phyloP scores from a whole-genome alignment of 768 basidiomycete genomes.

The Trametes gibbosa region DNA sequence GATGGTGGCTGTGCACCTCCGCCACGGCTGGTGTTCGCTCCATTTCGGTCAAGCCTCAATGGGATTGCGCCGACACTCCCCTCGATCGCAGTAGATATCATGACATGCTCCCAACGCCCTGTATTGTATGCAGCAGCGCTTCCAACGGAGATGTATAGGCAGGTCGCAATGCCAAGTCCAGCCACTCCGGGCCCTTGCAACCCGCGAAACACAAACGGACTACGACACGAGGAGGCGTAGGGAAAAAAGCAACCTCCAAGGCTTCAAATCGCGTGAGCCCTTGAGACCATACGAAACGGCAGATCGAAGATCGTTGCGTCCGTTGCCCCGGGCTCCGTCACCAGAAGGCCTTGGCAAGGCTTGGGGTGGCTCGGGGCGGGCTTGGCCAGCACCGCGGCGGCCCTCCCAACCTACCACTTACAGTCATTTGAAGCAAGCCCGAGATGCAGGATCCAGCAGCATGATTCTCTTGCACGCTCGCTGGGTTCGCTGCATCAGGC shows the following conservation, averaged over 20 bases:
- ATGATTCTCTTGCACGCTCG: not conserved
- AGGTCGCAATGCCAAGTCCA: not conserved
- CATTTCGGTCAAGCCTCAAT: not conserved
- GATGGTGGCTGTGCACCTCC: slow-evolving; percentile 1
- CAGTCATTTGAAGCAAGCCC: not conserved
- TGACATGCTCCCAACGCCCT: no score
- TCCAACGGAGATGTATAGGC: no score
- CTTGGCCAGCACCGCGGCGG: not conserved
- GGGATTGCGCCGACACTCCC: not conserved
- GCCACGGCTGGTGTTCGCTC: not conserved
- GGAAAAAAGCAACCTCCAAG: no score
- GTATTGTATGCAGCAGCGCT: no score
- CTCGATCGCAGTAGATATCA: not conserved
- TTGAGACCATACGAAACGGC: not conserved
- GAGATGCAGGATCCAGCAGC: not conserved
- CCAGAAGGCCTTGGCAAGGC: slow-evolving; percentile 2
- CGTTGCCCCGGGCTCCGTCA: not conserved
- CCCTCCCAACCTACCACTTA: no score
- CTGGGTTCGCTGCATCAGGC: not conserved
- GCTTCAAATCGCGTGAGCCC: not conserved
- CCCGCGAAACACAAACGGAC: not conserved
- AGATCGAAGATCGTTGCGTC: not conserved
- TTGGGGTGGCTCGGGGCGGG: slow-evolving; percentile 6
- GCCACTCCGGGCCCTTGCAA: not conserved
- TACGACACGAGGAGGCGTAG: no score